phyloP scores from a whole-genome alignment of 129 eudicot genomes.

The Gnaphalium uliginosum region DNA sequence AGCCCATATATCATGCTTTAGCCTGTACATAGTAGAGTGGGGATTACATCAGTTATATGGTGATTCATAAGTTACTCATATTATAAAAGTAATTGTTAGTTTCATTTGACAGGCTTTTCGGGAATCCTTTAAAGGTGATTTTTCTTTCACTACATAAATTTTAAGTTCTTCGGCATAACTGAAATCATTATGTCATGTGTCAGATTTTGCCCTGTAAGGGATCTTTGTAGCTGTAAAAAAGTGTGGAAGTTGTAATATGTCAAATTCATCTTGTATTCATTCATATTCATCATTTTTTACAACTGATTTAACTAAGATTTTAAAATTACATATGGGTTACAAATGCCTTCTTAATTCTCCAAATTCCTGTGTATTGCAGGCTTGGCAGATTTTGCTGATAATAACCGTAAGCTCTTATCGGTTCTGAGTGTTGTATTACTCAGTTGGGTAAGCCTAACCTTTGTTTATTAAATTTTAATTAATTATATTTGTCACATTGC shows the following conservation, averaged over 20 bases:
- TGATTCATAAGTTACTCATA: slow-evolving; percentile 4
- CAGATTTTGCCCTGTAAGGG: neutral
- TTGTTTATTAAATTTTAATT: neutral
- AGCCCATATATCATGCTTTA: neutral
- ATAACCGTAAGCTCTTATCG: slow-evolving; percentile 73
- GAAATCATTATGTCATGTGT: neutral
- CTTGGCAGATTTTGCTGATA: slow-evolving; percentile 65
- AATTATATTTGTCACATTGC: slow-evolving; percentile 2
- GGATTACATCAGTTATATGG: slow-evolving; percentile 4
- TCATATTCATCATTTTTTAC: slow-evolving; percentile 4
- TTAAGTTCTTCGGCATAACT: neutral
- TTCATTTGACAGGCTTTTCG: slow-evolving; percentile 66
- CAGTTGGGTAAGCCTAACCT: slow-evolving; percentile 53
- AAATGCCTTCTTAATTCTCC: slow-evolving; percentile 1
- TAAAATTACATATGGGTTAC: neutral
- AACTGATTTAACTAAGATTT: slow-evolving; percentile 2
- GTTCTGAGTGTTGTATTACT: slow-evolving; percentile 65
- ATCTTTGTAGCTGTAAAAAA: neutral
- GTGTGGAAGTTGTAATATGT: slow-evolving; percentile 9
- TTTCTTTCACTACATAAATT: slow-evolving; percentile 16
- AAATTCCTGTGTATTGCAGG: slow-evolving; percentile 46
- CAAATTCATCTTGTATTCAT: slow-evolving; percentile 12
- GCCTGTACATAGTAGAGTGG: slow-evolving; percentile 10
- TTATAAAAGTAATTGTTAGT: slow-evolving; percentile 25
- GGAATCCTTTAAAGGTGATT: slow-evolving; percentile 68